Evolutionary conservation across 106 monocot species (phyloP).

Genomic region (Triglochin maritima): DNA sequence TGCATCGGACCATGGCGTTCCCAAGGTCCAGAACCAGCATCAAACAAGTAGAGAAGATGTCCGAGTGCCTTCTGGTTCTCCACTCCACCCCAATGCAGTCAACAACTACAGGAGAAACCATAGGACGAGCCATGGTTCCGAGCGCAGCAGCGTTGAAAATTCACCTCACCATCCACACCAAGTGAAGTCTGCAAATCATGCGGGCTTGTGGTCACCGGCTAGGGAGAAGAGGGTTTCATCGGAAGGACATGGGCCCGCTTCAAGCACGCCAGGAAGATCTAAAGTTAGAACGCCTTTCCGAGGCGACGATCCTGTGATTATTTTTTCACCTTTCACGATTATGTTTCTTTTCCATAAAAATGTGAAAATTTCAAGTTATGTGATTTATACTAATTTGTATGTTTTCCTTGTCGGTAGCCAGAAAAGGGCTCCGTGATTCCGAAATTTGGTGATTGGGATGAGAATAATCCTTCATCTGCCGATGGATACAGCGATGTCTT

Average conservation of each 20-base stretch:
- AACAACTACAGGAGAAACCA: constrained; percentile 7
- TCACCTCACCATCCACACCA: constrained; percentile 54
- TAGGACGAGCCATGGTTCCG: constrained; percentile 18
- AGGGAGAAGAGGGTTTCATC: constrained; percentile 27
- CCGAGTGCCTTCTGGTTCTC: too few species aligned
- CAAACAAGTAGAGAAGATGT: too few species aligned
- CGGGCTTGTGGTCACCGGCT: constrained; percentile 20
- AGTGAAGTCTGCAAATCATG: constrained; percentile 17
- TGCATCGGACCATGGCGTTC: constrained; percentile 1
- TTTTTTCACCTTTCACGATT: not conserved
- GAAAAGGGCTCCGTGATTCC: constrained; percentile 47
- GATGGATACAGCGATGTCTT: constrained; percentile 65
- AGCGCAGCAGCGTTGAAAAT: constrained; percentile 25
- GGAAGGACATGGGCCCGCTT: constrained; percentile 15
- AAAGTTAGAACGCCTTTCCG: constrained; percentile 22
- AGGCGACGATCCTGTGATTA: constrained; percentile 40
- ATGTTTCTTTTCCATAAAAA: not conserved
- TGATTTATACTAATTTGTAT: not conserved
- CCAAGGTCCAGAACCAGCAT: constrained; percentile 7
- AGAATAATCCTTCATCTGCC: constrained; percentile 55
- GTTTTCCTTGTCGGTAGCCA: constrained; percentile 21
- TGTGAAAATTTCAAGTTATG: not conserved
- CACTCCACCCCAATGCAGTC: too few species aligned
- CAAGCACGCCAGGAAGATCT: constrained; percentile 23
- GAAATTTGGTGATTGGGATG: constrained; percentile 79